A percentile compares a stretch with the other conserved stretches of the same genome.
Conservation (phyloP, 768 basidiomycete genomes). For the Mycena chlorophos region DNA sequence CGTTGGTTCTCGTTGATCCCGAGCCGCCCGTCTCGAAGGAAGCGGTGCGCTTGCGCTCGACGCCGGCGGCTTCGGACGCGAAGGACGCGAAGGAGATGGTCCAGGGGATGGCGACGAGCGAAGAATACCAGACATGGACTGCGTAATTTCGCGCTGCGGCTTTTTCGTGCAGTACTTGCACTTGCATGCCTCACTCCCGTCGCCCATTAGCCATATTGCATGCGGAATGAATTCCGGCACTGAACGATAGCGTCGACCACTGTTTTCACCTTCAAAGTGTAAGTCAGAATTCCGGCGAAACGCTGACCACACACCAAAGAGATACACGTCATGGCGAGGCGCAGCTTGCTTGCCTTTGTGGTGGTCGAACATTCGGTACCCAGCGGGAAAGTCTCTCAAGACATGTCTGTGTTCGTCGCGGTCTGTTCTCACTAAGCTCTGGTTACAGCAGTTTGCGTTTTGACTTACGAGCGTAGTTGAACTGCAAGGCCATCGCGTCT, state of each 20-base stretch:
- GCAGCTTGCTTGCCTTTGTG: constrained; percentile 56
- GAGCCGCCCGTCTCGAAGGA: constrained; percentile 10
- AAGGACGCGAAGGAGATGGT: constrained; percentile 27
- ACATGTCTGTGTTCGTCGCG: constrained; percentile 36
- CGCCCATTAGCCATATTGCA: constrained; percentile 72
- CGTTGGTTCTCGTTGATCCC: background rate
- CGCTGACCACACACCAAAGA: constrained; percentile 53
- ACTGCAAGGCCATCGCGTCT: constrained; percentile 44
- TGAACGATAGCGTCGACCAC: constrained; percentile 63
- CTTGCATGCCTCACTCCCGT: constrained; percentile 54
- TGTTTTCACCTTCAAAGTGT: constrained; percentile 36
- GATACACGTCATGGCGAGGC: constrained; percentile 76
- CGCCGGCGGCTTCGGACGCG: constrained; percentile 25
- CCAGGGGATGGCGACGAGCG: constrained; percentile 26
- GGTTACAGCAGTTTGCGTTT: background rate
- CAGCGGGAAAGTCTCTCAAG: constrained; percentile 61
- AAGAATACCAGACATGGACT: constrained; percentile 47
- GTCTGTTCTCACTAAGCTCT: background rate
- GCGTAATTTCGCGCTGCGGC: constrained; percentile 69
- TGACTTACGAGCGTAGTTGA: constrained; percentile 50
- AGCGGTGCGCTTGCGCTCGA: no score
- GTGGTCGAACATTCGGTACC: constrained; percentile 75
- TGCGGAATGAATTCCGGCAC: constrained; percentile 86
- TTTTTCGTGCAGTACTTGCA: constrained; percentile 80
- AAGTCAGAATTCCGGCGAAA: background rate